phyloP scores from a whole-genome alignment of 2,329 filamentous ascomycete species.

The Pseudogymnoascus pannorum region DNA sequence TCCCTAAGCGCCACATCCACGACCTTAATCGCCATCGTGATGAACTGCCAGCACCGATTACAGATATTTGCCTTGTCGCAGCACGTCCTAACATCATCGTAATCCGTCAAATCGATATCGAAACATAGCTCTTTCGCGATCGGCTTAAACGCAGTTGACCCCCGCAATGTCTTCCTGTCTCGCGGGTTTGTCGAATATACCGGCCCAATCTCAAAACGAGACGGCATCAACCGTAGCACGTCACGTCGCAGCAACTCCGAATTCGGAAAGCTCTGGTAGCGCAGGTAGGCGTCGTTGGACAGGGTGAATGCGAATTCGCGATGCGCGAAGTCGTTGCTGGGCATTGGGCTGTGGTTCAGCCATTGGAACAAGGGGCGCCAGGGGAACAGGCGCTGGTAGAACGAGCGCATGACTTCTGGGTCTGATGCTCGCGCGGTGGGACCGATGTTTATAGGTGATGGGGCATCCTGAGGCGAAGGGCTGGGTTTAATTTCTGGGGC shows the following conservation, averaged over 20 bases:
- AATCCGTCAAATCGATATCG: constrained; percentile 99
- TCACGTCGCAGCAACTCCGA: constrained; percentile 79
- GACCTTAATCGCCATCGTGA: constrained; percentile 95
- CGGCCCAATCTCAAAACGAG: constrained; percentile 97
- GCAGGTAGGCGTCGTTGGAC: constrained; percentile 84
- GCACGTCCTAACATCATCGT: constrained; percentile 93
- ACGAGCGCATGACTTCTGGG: constrained; percentile 80
- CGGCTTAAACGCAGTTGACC: constrained; percentile 74
- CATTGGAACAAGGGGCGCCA: constrained; percentile 95
- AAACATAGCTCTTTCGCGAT: constrained; percentile 93
- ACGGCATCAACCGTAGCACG: constrained; percentile 78
- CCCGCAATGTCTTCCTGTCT: constrained; percentile 81
- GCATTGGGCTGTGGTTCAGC: constrained; percentile 87
- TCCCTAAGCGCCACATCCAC: constrained; percentile 80
- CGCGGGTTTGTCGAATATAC: constrained; percentile 91
- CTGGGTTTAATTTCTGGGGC: constrained; percentile 32
- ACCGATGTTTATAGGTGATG: constrained; percentile 35
- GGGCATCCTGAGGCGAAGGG: constrained; percentile 37
- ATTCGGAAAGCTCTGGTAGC: constrained; percentile 75
- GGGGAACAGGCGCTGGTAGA: constrained; percentile 92
- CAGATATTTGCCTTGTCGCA: constrained; percentile 93
- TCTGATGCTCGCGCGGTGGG: constrained; percentile 51
- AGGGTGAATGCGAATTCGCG: constrained; percentile 95
- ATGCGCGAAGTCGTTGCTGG: constrained; percentile 81
- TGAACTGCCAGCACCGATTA: constrained; percentile 90